Evolutionary conservation across 2,329 filamentous ascomycete genomes (phyloP).

Genomic region (Alternaria postmessia): DNA sequence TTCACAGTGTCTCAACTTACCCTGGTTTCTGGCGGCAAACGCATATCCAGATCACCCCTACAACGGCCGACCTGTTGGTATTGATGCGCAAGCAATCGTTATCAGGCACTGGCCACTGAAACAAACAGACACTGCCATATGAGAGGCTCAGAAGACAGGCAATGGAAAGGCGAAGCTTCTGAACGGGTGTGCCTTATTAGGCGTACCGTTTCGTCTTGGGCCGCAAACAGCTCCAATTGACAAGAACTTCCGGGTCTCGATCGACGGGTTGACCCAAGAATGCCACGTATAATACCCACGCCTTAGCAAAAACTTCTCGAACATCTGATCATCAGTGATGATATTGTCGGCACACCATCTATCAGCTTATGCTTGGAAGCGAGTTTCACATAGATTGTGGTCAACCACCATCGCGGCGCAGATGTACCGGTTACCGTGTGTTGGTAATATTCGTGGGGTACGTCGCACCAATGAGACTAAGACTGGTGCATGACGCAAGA

Average conservation of each 20-base stretch:
- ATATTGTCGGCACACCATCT: slow-evolving; percentile 15
- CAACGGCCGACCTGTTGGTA: no score
- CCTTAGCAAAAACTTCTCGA: slow-evolving; percentile 1
- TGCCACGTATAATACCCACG: not conserved
- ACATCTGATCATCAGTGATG: slow-evolving; percentile 1
- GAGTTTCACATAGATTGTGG: slow-evolving; percentile 12
- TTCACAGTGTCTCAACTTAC: not conserved
- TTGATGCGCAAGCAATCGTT: no score
- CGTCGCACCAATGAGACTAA: not conserved
- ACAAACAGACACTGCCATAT: no score
- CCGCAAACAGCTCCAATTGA: not conserved
- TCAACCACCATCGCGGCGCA: slow-evolving; percentile 3
- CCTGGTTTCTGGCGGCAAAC: not conserved
- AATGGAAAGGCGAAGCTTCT: no score
- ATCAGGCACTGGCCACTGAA: no score
- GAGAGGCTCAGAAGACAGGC: no score
- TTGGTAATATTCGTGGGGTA: not conserved
- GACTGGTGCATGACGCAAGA: not conserved
- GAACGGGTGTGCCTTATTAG: not conserved
- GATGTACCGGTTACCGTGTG: not conserved
- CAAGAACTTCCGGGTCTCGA: not conserved
- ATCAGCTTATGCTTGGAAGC: slow-evolving; percentile 7
- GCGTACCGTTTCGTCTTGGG: not conserved
- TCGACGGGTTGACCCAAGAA: not conserved
- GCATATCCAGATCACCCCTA: not conserved